Percentiles rank a stretch among this genome's conserved stretches.
These are phyloP conservation scores for Eucalyptus caleyi DNA, from an alignment of 345 rosid species.

Conservation along the genomic window DNA sequence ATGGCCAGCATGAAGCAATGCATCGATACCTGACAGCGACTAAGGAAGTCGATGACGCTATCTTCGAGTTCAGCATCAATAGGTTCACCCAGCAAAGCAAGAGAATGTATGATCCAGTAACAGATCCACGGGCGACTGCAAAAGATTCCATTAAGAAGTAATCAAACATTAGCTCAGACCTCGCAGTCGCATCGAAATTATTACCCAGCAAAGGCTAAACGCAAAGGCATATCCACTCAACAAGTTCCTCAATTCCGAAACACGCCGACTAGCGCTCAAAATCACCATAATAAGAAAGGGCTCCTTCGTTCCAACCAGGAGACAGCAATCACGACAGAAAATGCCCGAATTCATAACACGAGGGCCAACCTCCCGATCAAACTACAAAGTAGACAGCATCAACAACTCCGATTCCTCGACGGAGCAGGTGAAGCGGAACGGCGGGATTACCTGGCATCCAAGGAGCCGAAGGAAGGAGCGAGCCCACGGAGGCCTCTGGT, in stretches of 20 bases:
- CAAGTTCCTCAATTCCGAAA: neutral
- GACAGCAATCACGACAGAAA: neutral
- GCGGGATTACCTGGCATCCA: slow-evolving; percentile 70
- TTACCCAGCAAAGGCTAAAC: neutral
- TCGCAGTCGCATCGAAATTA: neutral
- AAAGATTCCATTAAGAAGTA: neutral
- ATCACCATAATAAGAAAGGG: neutral
- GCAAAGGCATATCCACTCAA: neutral
- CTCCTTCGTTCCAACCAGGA: neutral
- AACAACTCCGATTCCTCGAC: neutral
- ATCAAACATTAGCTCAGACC: neutral
- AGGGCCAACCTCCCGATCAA: neutral
- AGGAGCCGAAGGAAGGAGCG: slow-evolving; percentile 40
- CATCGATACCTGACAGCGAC: slow-evolving; percentile 59
- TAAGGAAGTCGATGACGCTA: slow-evolving; percentile 52
- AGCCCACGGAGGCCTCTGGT: slow-evolving; percentile 53
- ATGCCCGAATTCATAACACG: neutral
- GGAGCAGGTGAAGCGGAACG: neutral
- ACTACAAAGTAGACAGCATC: neutral
- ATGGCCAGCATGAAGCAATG: neutral
- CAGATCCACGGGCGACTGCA: slow-evolving; percentile 94
- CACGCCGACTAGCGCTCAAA: neutral
- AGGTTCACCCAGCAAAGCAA: slow-evolving; percentile 69
- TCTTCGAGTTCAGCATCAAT: slow-evolving; percentile 46
- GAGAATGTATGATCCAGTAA: slow-evolving; percentile 91